Evolutionary conservation across 805 yeast species (phyloP).

Genomic region (Schwanniomyces vanrijiae): DNA sequence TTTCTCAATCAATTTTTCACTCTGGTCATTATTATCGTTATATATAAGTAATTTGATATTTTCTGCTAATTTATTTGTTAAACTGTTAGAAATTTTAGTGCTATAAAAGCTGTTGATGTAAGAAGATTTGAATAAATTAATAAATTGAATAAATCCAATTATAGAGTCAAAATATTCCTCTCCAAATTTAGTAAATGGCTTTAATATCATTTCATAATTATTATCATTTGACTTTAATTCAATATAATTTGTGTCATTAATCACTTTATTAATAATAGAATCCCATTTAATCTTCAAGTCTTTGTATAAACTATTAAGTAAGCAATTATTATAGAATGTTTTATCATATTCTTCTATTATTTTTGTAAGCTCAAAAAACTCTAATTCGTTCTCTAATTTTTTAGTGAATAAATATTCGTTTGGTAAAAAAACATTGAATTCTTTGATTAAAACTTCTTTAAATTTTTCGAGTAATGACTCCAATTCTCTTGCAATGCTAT

Average conservation of each 20-base stretch:
- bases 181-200: neutral
- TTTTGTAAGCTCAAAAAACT: constrained; percentile 6
- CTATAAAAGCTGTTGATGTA: constrained; percentile 24
- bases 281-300: constrained; percentile 13
- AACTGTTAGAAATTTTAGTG: constrained; percentile 26
- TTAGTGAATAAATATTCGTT: constrained; percentile 11
- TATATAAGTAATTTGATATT: constrained; percentile 23
- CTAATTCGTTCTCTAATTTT: constrained; percentile 6
- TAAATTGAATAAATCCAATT: constrained; percentile 25
- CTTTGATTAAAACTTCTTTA: constrained; percentile 13
- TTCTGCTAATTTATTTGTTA: constrained; percentile 29
- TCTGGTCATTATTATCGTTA: constrained; percentile 9
- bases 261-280: constrained; percentile 5
- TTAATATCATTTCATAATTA: neutral
- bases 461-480: constrained; percentile 8
- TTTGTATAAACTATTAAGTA: constrained; percentile 8
- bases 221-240: neutral
- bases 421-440: constrained; percentile 21
- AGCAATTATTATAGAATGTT: constrained; percentile 7
- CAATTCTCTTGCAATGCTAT: constrained; percentile 9
- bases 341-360: constrained; percentile 7
- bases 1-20: constrained; percentile 14
- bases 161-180: constrained; percentile 20
- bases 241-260: neutral
- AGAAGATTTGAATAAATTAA: constrained; percentile 22